Evolutionary conservation across 163 green algal species (phyloP), one percentile per base, ranked within the genome.

Genomic region (Scenedesmus sp.): DNA sequence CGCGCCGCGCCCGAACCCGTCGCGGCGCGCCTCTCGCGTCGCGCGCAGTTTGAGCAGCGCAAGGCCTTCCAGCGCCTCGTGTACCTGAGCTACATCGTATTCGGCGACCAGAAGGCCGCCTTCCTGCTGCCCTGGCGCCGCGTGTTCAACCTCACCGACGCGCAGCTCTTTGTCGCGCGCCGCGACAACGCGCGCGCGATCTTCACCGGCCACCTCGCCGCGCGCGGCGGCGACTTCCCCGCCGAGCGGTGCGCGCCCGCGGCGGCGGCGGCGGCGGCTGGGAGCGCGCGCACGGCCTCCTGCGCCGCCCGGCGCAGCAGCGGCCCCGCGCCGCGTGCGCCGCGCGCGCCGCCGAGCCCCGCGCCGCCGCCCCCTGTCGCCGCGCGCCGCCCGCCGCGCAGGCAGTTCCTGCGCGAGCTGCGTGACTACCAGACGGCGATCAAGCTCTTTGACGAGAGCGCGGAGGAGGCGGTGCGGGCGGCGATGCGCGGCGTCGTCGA

Each of bases 121-220:
- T 99, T 98, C 89, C 85, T 99, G 79, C 90, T 98, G 75, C 96
- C 96, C 57, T 98, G 95, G 94, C 87, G 90, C 44, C 89, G 94
- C 56, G 82, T 94, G n/a, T 98, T 98, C 85, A 91, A 92, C 51
- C 84, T 97, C 20, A 95, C 82, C 54, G 82, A 87, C 57, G 65
- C 81, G 36, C 91, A 96, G 87, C 75, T 98, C 47, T 91, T 94
- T 66, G 88, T 98, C 14, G 95, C 95, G 0, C 88, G 90, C 22
- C 89, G 94, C 14, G 95, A 99, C 70, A 96, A 96, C 56, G 94
- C 95, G n/a, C 90, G 89, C 45, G 79, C 82, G 56, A 91, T 99
- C 47, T 97, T 98, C 80, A 65, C 85, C 18, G 60, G 82, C 28
- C 83, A 84, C 66, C 56, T 97, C 48, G 82, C 91, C 31, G 63